These are phyloP conservation scores for Ustulina deusta DNA, from an alignment of 2,329 filamentous ascomycete genomes.

Conservation along the genomic window DNA sequence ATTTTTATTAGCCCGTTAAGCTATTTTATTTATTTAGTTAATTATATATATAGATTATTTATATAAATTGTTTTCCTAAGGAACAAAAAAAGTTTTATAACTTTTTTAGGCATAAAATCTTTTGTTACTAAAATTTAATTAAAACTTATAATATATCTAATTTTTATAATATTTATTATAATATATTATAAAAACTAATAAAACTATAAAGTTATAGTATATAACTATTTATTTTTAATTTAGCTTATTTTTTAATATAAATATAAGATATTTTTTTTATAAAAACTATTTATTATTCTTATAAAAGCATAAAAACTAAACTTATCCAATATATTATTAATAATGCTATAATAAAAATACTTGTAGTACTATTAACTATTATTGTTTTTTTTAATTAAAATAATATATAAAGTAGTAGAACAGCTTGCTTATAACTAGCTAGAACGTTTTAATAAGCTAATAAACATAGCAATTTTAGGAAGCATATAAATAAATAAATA, in stretches of 20 bases:
- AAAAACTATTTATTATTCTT: too few relatives aligned
- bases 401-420: background rate
- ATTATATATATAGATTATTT: conserved; percentile 7
- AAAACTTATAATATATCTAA: background rate
- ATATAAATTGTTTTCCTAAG: background rate
- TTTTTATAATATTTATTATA: background rate
- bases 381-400: background rate
- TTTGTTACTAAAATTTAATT: background rate
- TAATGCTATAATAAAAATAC: too few relatives aligned
- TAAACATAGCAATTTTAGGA: too few relatives aligned
- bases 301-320: too few relatives aligned
- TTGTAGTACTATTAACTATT: too few relatives aligned
- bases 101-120: background rate
- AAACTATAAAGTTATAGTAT: too few relatives aligned
- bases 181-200: too few relatives aligned
- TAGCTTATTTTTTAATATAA: too few relatives aligned
- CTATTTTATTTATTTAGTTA: conserved; percentile 8
- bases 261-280: too few relatives aligned
- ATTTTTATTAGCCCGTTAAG: background rate
- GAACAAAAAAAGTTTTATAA: background rate
- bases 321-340: too few relatives aligned
- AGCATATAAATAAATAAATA: conserved; percentile 2
- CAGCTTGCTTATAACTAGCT: too few relatives aligned
- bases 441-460: background rate
- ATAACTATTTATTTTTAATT: too few relatives aligned